Conservation (phyloP, 2,329 filamentous ascomycete species). For the Uncinocarpus reesii region DNA sequence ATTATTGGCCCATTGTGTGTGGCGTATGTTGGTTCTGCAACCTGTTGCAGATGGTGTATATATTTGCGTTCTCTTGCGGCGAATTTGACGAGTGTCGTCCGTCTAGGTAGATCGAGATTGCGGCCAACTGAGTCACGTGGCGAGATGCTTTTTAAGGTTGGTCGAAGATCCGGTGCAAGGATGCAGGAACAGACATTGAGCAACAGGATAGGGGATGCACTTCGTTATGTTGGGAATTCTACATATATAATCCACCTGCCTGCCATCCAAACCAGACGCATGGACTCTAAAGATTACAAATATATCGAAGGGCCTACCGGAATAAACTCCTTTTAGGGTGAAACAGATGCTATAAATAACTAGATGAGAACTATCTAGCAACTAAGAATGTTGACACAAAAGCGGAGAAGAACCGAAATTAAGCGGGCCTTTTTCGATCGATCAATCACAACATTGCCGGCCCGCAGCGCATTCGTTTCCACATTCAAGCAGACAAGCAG, state of each 20-base stretch:
- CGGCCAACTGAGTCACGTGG: no score
- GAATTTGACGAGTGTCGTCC: no score
- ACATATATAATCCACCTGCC: background rate
- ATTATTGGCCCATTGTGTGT: background rate
- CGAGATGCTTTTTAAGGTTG: no score
- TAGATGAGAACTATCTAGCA: background rate
- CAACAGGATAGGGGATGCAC: no score
- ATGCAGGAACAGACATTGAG: no score
- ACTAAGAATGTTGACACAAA: background rate
- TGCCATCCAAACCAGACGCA: background rate
- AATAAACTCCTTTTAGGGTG: background rate
- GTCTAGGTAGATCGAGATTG: no score
- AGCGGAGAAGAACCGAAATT: background rate
- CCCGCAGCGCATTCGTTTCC: conserved; percentile 36
- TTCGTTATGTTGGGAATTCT: no score
- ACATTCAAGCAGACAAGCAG: conserved; percentile 39
- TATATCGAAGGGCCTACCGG: no score
- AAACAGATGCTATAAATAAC: background rate
- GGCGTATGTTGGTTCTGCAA: background rate
- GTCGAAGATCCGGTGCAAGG: no score
- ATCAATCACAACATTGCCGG: conserved; percentile 33
- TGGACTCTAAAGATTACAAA: no score
- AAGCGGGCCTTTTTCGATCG: no score
- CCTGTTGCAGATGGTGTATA: background rate
- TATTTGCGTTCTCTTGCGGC: background rate